phyloP scores from a whole-genome alignment of 2,329 filamentous ascomycete genomes.

The Tolypocladium guangdongense region DNA sequence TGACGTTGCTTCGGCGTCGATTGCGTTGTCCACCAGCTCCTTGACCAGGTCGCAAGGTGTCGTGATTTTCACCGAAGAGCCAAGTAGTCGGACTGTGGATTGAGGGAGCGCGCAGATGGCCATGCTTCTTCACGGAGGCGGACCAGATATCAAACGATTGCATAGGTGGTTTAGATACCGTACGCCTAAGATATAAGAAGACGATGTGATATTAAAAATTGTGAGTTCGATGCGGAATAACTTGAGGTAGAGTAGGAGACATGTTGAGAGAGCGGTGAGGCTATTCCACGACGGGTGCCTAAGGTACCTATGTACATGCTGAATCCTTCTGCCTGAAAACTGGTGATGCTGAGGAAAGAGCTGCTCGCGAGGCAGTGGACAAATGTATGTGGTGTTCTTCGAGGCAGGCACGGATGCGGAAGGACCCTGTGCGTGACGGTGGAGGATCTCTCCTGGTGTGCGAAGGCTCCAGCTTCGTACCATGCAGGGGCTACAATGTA shows the following conservation, averaged over 20 bases:
- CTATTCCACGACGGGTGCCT: neutral
- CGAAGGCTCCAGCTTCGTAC: too few relatives aligned
- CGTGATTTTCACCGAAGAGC: slow-evolving; percentile 48
- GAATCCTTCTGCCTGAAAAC: neutral
- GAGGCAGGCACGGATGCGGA: neutral
- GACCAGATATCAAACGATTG: neutral
- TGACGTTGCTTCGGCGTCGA: slow-evolving; percentile 58
- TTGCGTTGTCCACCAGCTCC: slow-evolving; percentile 66
- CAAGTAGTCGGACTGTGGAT: slow-evolving; percentile 42
- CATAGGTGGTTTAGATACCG: too few relatives aligned
- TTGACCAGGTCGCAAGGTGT: slow-evolving; percentile 56
- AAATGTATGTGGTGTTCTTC: neutral
- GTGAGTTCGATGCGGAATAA: neutral
- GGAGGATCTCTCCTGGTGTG: too few relatives aligned
- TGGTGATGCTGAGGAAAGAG: neutral
- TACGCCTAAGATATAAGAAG: neutral
- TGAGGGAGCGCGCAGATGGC: slow-evolving; percentile 38
- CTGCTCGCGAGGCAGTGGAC: too few relatives aligned
- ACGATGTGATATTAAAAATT: neutral
- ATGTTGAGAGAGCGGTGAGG: neutral
- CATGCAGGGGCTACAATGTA: too few relatives aligned
- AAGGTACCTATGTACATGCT: neutral
- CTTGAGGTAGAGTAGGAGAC: neutral
- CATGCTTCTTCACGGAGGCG: slow-evolving; percentile 22
- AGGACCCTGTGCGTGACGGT: neutral